A percentile compares a stretch with the other conserved stretches of the same genome.
Conservation (phyloP, 1,284 basidiomycete species). For the Agaricales sp. region DNA sequence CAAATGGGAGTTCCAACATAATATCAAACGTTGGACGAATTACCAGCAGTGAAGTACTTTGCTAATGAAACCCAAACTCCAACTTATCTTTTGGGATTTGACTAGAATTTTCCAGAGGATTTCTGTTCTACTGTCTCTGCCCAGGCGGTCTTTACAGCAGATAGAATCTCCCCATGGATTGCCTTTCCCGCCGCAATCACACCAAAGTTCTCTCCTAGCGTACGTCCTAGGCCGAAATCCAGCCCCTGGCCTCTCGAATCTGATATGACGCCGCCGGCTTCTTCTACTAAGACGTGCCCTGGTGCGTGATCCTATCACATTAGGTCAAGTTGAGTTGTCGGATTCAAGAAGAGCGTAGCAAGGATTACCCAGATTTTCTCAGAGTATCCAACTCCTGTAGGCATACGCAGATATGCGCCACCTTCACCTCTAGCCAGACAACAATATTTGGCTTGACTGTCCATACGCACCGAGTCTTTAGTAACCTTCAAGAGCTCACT, state of each 20-base stretch:
- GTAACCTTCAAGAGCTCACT: constrained; percentile 63
- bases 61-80: too few relatives aligned
- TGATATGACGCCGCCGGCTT: constrained; percentile 82
- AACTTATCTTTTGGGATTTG: too few relatives aligned
- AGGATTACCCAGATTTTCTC: constrained; percentile 83
- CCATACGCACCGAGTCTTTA: constrained; percentile 76
- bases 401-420: constrained; percentile 85
- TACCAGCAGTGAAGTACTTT: too few relatives aligned
- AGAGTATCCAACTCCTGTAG: constrained; percentile 70
- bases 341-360: constrained; percentile 2
- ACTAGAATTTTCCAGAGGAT: too few relatives aligned
- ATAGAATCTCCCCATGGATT: constrained; percentile 59
- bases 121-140: neutral
- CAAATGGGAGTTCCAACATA: too few relatives aligned
- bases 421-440: constrained; percentile 85
- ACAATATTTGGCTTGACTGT: constrained; percentile 95
- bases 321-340: constrained; percentile 9
- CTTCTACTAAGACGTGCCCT: constrained; percentile 77
- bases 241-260: constrained; percentile 76
- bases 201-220: constrained; percentile 81
- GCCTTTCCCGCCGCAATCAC: constrained; percentile 71
- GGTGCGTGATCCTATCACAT: constrained; percentile 94
- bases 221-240: constrained; percentile 83
- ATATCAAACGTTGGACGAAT: too few relatives aligned
- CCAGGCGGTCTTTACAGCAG: constrained; percentile 47